Base-by-base conservation (phyloP, 768 basidiomycete species). In the Serpula lacrymans region DNA sequence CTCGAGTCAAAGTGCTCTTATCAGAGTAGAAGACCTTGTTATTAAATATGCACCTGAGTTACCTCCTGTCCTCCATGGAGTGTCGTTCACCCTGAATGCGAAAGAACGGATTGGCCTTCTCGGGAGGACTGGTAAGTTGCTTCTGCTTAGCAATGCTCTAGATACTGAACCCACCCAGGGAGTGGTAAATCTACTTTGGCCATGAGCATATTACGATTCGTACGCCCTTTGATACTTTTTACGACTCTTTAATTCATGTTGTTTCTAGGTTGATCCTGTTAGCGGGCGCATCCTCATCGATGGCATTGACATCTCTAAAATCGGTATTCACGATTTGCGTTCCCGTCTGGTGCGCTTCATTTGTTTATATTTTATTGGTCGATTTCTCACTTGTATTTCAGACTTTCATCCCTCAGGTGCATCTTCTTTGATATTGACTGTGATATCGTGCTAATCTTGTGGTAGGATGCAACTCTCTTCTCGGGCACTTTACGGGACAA, bases 41-140 rank as follows among this genome's bases (percentile, higher is more conserved):
- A 67, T 94, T 58, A 88, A 82, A 60, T 94, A 94, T 59, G 78
- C 88, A 0, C 84, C 88, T 0, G 89, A 93, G 38, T 71, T 94
- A 9, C 90, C 91, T 0, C 68, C 84, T 0, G 89, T 93, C 1
- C 66, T 94, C 24, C 83, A 83, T 43, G 72, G 75, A 25, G 69
- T 91, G 4, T 87, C 86, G 1, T 92, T 94, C 61, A 61, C 70
- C 1, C 63, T 94, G 41, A 75, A 74, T 48, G 75, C 84, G 0
- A 72, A 77, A 16, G 89, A 91, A 58, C 75, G 88, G 27, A 70
- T 91, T 27, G 88, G 91, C 9, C 62, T 94, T 20, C 62, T 94
- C 20, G 91, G 91, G 5, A 72, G 91, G 26, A 92, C 89, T 10
- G 82, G 81, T 63, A 42, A 20, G 64, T 49, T 14, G 5, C 11